Base-by-base conservation (phyloP, 768 basidiomycete species). In the Lentinula raphanica region DNA sequence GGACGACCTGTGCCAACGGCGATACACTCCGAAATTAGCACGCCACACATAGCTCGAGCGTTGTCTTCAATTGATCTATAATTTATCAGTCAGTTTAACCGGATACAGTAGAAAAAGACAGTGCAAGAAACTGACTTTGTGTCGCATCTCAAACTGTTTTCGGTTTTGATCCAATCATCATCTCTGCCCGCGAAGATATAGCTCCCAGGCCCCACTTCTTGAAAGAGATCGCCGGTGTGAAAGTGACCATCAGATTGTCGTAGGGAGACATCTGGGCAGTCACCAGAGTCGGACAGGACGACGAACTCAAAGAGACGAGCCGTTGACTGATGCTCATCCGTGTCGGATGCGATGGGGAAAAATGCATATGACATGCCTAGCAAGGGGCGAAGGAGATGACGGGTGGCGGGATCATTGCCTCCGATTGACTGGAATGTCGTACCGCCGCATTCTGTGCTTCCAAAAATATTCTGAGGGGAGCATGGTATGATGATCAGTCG, bases 131-230 rank as follows among this genome's bases (percentile, higher is more conserved):
- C 76, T 31, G 71, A 80, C 79, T 82, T 85, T 50, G 90, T 90
- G 65, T 92, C 89, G 65, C 89, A 90, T 53, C 89, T 81, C 60
- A 90, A 72, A 65, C 88, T 85, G 66, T 82, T 88, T 66, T 88
- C 86, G 38, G 84, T 85, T 73, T 91, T 92, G 69, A 92, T 91
- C 90, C 89, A 90, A 69, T 92, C 89, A 63, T 92, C 89, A 60
- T 89, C 83, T 40, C 90, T 82, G 25, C 89, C 90, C 36, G 85
- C 81, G 60, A 80, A 87, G 46, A 83, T 66, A 66, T 86, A 91
- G 63, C 71, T 72, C 0, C 86, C 87, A 1, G 81, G 75, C 1
- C 72, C 62, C 17, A 77, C 74, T 68, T 88, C 84, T 64, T 82
- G 79, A 75, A 91, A 92, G n/a, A 92, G 73, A 69, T 92, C 89